Conservation (phyloP, 176 grass and related monocot genomes). For the Otatea glauca region DNA sequence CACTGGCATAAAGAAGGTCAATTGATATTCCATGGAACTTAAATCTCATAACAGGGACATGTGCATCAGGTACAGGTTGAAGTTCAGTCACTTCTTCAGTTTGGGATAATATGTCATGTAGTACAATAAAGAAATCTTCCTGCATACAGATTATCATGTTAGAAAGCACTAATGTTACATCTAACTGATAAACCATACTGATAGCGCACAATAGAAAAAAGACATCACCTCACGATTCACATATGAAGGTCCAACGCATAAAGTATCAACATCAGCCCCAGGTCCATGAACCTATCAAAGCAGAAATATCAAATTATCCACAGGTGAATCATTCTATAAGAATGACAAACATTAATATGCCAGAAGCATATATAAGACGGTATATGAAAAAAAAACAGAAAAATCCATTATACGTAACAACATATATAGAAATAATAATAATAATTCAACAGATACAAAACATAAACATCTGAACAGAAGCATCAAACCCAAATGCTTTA, state of each 20-base stretch:
- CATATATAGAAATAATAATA: not conserved
- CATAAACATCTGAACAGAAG: not conserved
- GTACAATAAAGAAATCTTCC: slow-evolving; percentile 96
- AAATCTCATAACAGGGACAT: slow-evolving; percentile 99
- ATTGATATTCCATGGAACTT: slow-evolving; percentile 97
- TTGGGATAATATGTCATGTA: slow-evolving; percentile 78
- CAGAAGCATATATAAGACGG: not conserved
- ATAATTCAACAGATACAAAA: not conserved
- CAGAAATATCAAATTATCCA: slow-evolving; percentile 27
- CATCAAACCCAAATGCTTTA: not conserved
- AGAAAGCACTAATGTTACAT: not conserved
- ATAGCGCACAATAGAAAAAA: slow-evolving; percentile 5
- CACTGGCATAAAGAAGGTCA: slow-evolving; percentile 97
- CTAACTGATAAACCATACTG: not conserved
- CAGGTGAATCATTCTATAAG: not conserved
- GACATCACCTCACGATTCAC: slow-evolving; percentile 83
- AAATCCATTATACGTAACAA: not conserved
- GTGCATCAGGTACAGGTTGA: slow-evolving; percentile 90
- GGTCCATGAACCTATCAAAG: slow-evolving; percentile 84
- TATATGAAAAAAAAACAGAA: not conserved
- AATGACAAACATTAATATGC: not conserved
- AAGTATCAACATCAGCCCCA: slow-evolving; percentile 92
- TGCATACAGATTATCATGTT: slow-evolving; percentile 49
- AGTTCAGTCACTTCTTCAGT: slow-evolving; percentile 84
- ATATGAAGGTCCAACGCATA: slow-evolving; percentile 97